These are phyloP conservation scores for Epichloe coenophiala DNA, from an alignment of 2,329 filamentous ascomycete species.

Conservation along the genomic window DNA sequence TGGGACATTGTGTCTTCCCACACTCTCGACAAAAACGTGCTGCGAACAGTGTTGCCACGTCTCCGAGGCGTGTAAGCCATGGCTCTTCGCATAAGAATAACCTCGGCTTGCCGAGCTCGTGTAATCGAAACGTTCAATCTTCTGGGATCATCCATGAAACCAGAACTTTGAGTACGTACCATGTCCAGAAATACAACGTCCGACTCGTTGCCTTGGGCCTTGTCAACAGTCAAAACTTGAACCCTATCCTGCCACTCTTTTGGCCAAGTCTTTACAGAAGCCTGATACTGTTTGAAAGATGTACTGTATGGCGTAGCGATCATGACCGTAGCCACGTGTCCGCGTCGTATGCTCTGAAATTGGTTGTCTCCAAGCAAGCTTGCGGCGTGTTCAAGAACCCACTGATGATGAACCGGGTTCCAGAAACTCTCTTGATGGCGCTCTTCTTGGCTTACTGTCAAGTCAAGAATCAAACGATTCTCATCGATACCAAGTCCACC, in stretches of 20 bases:
- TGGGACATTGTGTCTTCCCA: slow-evolving; percentile 17
- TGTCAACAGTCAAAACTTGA: slow-evolving; percentile 30
- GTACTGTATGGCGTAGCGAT: slow-evolving; percentile 31
- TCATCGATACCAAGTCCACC: slow-evolving; percentile 11
- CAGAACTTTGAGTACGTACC: slow-evolving; percentile 24
- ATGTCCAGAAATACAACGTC: slow-evolving; percentile 35
- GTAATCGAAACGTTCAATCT: slow-evolving; percentile 33
- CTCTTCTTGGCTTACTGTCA: slow-evolving; percentile 15
- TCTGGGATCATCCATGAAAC: slow-evolving; percentile 30
- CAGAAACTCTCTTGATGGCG: slow-evolving; percentile 23
- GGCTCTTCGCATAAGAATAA: slow-evolving; percentile 29
- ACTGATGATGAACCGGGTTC: slow-evolving; percentile 25
- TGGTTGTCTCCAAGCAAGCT: slow-evolving; percentile 10
- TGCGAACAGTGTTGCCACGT: slow-evolving; percentile 1
- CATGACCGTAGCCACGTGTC: slow-evolving; percentile 22
- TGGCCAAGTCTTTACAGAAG: slow-evolving; percentile 15
- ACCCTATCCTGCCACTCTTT: slow-evolving; percentile 18
- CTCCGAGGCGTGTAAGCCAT: slow-evolving; percentile 16
- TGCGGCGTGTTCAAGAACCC: slow-evolving; percentile 20
- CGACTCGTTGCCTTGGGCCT: slow-evolving; percentile 32
- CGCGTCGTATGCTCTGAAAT: slow-evolving; percentile 13
- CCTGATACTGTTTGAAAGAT: slow-evolving; percentile 22
- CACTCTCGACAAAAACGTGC: slow-evolving; percentile 15
- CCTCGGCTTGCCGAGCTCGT: slow-evolving; percentile 29
- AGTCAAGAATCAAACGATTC: slow-evolving; percentile 24